Conservation (phyloP, 495 filamentous ascomycete genomes). For the Lineolata rhizophorae region DNA sequence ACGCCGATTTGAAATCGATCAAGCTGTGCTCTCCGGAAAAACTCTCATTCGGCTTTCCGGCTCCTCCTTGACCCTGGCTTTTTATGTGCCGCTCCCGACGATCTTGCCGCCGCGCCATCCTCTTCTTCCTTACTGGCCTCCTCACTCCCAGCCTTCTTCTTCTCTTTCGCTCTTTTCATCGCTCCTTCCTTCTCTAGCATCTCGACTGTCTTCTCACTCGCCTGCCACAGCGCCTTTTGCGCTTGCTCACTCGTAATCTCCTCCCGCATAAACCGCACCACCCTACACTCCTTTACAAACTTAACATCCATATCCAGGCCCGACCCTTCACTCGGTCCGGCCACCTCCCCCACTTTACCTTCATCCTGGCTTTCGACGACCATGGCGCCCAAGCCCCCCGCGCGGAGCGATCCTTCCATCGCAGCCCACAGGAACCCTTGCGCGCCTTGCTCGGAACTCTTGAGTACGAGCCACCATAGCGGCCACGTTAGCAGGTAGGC, state of each 20-base stretch:
- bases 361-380: too few species aligned
- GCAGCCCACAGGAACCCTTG: conserved; percentile 70
- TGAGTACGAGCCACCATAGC: conserved; percentile 71
- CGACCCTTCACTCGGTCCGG: too few species aligned
- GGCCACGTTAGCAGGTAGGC: conserved; percentile 61
- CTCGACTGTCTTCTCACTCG: conserved; percentile 69
- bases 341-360: too few species aligned
- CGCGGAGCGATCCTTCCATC: conserved; percentile 51
- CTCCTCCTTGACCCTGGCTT: too few species aligned
- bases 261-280: conserved; percentile 41
- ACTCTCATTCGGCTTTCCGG: too few species aligned
- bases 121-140: conserved; percentile 20
- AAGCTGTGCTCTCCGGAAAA: too few species aligned
- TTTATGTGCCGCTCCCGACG: too few species aligned
- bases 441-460: conserved; percentile 58
- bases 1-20: too few species aligned
- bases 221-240: conserved; percentile 70
- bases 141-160: conserved; percentile 37
- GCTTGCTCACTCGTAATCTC: conserved; percentile 59
- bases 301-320: conserved; percentile 40
- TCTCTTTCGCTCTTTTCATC: conserved; percentile 36
- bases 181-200: conserved; percentile 64
- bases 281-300: conserved; percentile 71
- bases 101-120: conserved; percentile 13
- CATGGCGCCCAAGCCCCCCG: conserved; percentile 33